These are phyloP conservation scores for Tremellales sp. DNA, from an alignment of 1,284 basidiomycete genomes.

Conservation along the genomic window DNA sequence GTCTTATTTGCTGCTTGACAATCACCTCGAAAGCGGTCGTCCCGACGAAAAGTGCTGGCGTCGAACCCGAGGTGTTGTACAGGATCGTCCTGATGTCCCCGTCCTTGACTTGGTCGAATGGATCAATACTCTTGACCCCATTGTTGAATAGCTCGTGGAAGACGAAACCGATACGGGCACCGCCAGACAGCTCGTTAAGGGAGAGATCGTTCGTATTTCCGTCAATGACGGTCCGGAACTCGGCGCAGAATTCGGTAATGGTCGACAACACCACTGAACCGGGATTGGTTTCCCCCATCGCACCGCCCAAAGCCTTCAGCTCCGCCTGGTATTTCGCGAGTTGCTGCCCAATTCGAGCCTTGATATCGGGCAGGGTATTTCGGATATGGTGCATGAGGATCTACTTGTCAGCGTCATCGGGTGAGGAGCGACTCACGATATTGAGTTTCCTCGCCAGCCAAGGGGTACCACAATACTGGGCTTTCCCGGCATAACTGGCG, in stretches of 20 bases:
- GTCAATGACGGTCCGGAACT: constrained; percentile 94
- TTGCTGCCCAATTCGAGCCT: constrained; percentile 82
- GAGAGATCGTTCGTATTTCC: constrained; percentile 94
- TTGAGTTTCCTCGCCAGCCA: constrained; percentile 97
- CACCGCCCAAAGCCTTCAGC: constrained; percentile 77
- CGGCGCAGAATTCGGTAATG: constrained; percentile 95
- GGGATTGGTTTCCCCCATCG: constrained; percentile 77
- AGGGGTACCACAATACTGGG: constrained; percentile 94
- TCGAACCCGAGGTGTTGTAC: constrained; percentile 97
- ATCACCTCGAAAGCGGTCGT: constrained; percentile 96
- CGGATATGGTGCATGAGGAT: constrained; percentile 99
- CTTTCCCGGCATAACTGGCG: constrained; percentile 84
- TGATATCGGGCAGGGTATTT: constrained; percentile 94
- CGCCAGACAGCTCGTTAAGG: constrained; percentile 91
- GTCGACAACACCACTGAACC: constrained; percentile 86
- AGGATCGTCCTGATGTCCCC: constrained; percentile 92
- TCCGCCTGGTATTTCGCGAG: constrained; percentile 83
- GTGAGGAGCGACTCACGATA: constrained; percentile 57
- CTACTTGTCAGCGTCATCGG: constrained; percentile 48
- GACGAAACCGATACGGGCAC: constrained; percentile 95
- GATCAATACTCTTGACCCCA: constrained; percentile 91
- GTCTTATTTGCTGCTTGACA: constrained; percentile 97
- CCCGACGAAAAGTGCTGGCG: constrained; percentile 91
- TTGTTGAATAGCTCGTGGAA: constrained; percentile 98
- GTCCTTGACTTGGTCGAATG: constrained; percentile 97